Evolutionary conservation across 2,329 filamentous ascomycete genomes (phyloP), one percentile per base, ranked within the genome.

Genomic region (Hypomyces rosellus): DNA sequence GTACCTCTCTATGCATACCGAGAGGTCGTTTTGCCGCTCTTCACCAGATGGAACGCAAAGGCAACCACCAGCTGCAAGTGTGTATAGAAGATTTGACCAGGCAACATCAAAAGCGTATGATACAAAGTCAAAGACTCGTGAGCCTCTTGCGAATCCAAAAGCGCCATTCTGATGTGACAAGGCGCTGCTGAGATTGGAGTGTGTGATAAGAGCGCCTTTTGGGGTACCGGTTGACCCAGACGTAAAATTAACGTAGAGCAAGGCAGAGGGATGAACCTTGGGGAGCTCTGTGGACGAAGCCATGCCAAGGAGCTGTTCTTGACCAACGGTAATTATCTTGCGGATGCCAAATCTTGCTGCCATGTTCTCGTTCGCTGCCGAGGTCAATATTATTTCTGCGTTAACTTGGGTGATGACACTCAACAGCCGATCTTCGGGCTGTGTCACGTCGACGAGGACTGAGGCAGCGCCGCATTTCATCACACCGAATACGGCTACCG

Each of bases 151-250:
- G 5, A 50, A 45, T 3, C 30, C n/a, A 18, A 53, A 34, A 18
- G 41, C 18, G 48, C 45, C 9, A 50, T 14, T n/a, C 38, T 41
- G 2, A 39, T 50, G 22, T 50, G 43, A 15, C 51, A 22, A 1
- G 43, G 25, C 25, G 25, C 25, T 53, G 44, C 47, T 42, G 18
- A 53, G 38, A 13, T 48, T 37, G n/a, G 14, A 38, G 3, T 53
- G 51, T 34, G 54, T 44, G 15, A 72, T 63, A 18, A 80, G 66
- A 14, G 81, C 76, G 22, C 78, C 78, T 65, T 81, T 82, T 8
- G 78, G 78, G 49, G 71, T 71, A 5, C 78, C 78, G 0, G 78
- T 82, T 48, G 75, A 80, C 18, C 78, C 78, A 3, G 78, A 81
- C 22, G 78, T 81, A 58, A 81, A 82, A 58, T 81, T 76, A 57